phyloP scores from a whole-genome alignment of 202 grass and related monocot genomes.

The Miscanthus sacchariflorus region DNA sequence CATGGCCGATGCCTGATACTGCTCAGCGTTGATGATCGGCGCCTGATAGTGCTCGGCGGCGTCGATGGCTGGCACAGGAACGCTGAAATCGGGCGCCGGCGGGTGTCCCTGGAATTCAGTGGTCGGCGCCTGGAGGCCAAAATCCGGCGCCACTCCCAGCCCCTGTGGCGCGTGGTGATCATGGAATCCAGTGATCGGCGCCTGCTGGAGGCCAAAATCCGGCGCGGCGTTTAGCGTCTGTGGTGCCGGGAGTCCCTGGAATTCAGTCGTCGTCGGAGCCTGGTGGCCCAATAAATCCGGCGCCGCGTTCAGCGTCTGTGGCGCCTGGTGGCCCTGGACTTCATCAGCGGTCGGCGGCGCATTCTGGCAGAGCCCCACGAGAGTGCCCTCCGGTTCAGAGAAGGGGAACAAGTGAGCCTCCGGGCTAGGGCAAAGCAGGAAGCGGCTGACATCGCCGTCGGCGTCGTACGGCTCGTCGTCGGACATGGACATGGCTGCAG shows the following conservation, averaged over 20 bases:
- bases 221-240: background rate
- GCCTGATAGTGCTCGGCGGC: background rate
- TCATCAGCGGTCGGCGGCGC: background rate
- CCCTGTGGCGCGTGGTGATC: background rate
- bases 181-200: no score
- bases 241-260: background rate
- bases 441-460: slow-evolving; percentile 21
- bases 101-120: background rate
- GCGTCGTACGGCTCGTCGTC: slow-evolving; percentile 14
- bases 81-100: background rate
- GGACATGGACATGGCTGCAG: slow-evolving; percentile 1
- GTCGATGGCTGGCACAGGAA: background rate
- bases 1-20: background rate
- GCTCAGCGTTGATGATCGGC: background rate
- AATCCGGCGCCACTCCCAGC: background rate
- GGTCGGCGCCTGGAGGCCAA: background rate
- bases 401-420: background rate
- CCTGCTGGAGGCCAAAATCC: background rate
- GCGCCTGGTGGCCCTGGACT: background rate
- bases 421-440: background rate
- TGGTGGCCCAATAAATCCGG: background rate
- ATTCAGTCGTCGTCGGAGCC: background rate
- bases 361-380: background rate
- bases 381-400: background rate
- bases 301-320: background rate